phyloP scores from a whole-genome alignment of 371 early-diverging fungal species.

The Mortierella sp. region DNA sequence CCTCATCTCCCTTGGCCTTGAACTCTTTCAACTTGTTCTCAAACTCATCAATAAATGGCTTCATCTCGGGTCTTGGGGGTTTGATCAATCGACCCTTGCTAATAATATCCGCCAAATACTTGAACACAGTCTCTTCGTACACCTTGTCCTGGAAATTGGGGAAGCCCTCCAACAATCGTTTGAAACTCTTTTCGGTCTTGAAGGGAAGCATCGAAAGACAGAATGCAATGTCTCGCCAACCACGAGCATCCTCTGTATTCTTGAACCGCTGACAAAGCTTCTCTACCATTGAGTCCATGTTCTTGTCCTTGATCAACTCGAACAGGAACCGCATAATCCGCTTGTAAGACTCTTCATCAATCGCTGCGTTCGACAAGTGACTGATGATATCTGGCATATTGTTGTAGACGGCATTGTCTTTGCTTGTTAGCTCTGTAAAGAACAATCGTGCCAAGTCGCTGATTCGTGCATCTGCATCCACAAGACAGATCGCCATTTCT shows the following conservation, averaged over 20 bases:
- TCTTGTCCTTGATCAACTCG: conserved; percentile 94
- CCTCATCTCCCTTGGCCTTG: conserved; percentile 54
- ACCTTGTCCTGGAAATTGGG: conserved; percentile 90
- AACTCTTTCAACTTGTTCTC: conserved; percentile 73
- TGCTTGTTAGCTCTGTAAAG: conserved; percentile 94
- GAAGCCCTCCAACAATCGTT: conserved; percentile 82
- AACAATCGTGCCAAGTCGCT: conserved; percentile 92
- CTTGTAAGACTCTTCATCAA: conserved; percentile 82
- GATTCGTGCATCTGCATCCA: conserved; percentile 88
- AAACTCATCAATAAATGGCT: conserved; percentile 82
- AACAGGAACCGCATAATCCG: conserved; percentile 95
- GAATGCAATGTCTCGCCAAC: conserved; percentile 93
- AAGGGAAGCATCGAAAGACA: conserved; percentile 90
- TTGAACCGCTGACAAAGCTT: conserved; percentile 94
- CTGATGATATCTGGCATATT: conserved; percentile 97
- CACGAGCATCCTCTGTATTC: conserved; percentile 75
- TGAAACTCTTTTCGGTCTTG: conserved; percentile 85
- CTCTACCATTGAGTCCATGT: conserved; percentile 93
- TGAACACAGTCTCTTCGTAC: conserved; percentile 82
- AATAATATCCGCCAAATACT: conserved; percentile 85
- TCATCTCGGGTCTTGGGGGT: conserved; percentile 76
- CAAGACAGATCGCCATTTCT: conserved; percentile 96
- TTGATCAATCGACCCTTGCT: conserved; percentile 78
- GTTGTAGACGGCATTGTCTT: conserved; percentile 98
- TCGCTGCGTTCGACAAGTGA: conserved; percentile 75